Percentiles rank a stretch among this genome's conserved stretches.
phyloP scores from a whole-genome alignment of 306 rosid species.

The Alnus glutinosa region DNA sequence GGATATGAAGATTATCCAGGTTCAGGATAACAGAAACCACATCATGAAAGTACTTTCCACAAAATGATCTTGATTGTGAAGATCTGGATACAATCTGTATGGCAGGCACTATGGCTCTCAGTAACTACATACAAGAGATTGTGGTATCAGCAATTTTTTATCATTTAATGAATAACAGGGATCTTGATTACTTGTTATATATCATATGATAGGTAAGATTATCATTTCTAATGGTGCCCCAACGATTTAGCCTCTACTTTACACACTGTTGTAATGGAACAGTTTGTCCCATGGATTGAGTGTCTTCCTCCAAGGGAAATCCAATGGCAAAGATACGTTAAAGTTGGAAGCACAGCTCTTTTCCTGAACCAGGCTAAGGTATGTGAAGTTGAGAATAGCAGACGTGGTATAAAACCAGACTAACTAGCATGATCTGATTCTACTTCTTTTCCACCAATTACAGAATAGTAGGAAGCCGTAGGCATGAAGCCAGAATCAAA shows the following conservation, averaged over 20 bases:
- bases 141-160: conserved; percentile 86
- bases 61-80: no score
- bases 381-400: no score
- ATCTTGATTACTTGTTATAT: conserved; percentile 78
- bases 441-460: not conserved
- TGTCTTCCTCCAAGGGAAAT: conserved; percentile 35
- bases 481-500: conserved; percentile 45
- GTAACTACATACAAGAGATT: conserved; percentile 44
- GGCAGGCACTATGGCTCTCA: no score
- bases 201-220: conserved; percentile 65
- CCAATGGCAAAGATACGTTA: no score
- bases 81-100: no score
- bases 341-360: no score
- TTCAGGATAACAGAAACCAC: not conserved
- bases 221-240: conserved; percentile 13
- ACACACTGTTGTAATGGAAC: conserved; percentile 36
- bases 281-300: conserved; percentile 84
- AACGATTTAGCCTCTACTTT: conserved; percentile 3
- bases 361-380: no score
- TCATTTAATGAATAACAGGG: conserved; percentile 87
- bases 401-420: not conserved
- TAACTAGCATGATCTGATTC: conserved; percentile 9
- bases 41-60: no score
- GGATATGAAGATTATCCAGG: conserved; percentile 87
- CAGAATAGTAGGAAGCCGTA: conserved; percentile 42